A percentile compares a stretch with the other conserved stretches of the same genome.
Evolutionary conservation across 441 rosid species (phyloP).

Genomic region (Bruguiera hainesii): DNA sequence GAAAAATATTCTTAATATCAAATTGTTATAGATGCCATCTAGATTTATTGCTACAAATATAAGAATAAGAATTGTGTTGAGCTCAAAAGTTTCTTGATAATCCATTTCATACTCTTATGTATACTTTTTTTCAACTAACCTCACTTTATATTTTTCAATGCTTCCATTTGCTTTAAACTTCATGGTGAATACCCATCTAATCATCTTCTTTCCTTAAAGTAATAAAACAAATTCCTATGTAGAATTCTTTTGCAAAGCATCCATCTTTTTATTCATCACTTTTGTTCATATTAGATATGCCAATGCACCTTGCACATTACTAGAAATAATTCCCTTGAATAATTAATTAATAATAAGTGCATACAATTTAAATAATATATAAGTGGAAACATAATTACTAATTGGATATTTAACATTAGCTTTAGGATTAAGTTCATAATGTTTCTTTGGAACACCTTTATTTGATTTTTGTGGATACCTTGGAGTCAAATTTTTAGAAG

Average conservation of each 20-base stretch:
- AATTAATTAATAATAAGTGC: constrained; percentile 2
- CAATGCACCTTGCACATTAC: not conserved
- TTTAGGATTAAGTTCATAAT: constrained; percentile 2
- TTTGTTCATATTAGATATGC: constrained; percentile 25
- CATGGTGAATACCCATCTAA: not conserved
- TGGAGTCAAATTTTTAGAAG: not conserved
- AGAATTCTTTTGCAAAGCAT: not conserved
- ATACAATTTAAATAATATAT: not conserved
- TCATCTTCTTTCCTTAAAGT: not conserved
- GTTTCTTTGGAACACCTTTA: constrained; percentile 2
- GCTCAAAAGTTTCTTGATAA: constrained; percentile 3
- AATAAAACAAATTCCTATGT: not conserved
- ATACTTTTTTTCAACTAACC: not conserved
- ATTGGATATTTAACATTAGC: not conserved
- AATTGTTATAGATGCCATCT: not conserved
- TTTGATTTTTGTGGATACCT: not conserved
- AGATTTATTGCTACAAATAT: not conserved
- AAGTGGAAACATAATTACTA: not conserved
- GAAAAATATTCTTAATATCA: constrained; percentile 5
- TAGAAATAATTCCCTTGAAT: not conserved
- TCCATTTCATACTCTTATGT: not conserved
- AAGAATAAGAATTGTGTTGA: not conserved
- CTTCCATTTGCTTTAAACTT: not conserved
- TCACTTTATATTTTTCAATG: not conserved
- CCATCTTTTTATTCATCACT: constrained; percentile 29